Base-by-base conservation (phyloP, 2,329 filamentous ascomycete species). In the Phyllosticta citriasiana region DNA sequence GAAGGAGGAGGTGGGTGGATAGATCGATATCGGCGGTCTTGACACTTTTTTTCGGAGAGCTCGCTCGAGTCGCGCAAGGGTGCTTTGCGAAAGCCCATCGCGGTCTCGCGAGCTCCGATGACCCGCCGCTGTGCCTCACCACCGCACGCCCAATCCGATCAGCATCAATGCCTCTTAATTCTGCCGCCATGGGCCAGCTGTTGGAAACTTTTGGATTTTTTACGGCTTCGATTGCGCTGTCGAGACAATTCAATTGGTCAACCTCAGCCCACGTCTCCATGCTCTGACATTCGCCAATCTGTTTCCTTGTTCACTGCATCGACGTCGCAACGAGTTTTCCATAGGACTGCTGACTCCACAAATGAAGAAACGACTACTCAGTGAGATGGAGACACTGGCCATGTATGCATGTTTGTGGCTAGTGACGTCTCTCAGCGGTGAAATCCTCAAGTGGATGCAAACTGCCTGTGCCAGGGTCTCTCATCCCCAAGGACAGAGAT, bases 41-140 rank as follows among this genome's bases (percentile, higher is more conserved):
- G 47, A 61, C 57, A 61, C 59, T 61, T 61, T 61, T 61, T 61
- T 57, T 61, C 59, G 54, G 54, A 24, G 22, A 27, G 52, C 52
- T 40, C 59, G 59, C 54, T 33, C 50, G 54, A 61, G 56, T 61
- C 55, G 59, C 54, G 59, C 59, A 51, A 52, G 59, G 59, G 47
- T 60, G 54, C 33, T 53, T 55, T 12, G 57, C 40, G 40, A 47
- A n/a, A 47, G 40, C 14, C 40, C 40, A 47, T 47, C 40, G 40
- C 40, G 40, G 40, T n/a, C 40, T 47, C 40, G 40, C 40, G 40
- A 47, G 40, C 40, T 47, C 40, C 40, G 40, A 47, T 47, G 40
- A 47, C 40, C 40, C 40, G 40, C 40, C 40, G 40, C 40, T 47
- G 40, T 47, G 40, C 40, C 40, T 47, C 40, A 47, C 19, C 19